Evolutionary conservation across 1,284 basidiomycete genomes (phyloP).

Genomic region (Sporisorium iseilematis-ciliati): DNA sequence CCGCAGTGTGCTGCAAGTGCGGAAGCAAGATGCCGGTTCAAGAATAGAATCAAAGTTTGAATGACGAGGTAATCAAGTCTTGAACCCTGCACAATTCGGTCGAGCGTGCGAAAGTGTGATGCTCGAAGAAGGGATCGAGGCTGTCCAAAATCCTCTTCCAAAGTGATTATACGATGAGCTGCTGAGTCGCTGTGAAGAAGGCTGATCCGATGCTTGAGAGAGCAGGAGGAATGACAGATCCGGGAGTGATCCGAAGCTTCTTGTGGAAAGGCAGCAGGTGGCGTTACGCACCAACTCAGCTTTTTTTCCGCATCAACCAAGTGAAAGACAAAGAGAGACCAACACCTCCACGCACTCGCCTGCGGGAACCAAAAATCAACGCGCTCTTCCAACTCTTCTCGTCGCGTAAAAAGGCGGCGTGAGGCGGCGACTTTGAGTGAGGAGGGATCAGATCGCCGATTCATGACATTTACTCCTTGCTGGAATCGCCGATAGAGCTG

Average conservation of each 20-base stretch:
- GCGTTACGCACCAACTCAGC: slow-evolving; percentile 16
- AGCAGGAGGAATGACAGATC: not conserved
- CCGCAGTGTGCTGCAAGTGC: not conserved
- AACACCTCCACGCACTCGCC: slow-evolving; percentile 35
- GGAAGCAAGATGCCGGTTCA: slow-evolving; percentile 9
- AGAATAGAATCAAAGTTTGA: not conserved
- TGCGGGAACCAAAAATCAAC: not conserved
- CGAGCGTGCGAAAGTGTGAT: not conserved
- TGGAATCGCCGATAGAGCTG: slow-evolving; percentile 17
- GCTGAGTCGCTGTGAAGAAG: not conserved
- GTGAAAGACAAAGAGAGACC: too few relatives aligned
- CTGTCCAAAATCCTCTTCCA: not conserved
- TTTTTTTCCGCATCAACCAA: not conserved
- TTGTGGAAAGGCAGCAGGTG: slow-evolving; percentile 3
- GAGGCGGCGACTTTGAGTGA: not conserved
- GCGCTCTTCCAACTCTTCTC: slow-evolving; percentile 11
- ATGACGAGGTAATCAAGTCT: not conserved
- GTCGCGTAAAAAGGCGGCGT: slow-evolving; percentile 37
- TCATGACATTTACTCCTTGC: too few relatives aligned
- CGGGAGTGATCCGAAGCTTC: slow-evolving; percentile 13
- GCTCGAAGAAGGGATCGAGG: not conserved
- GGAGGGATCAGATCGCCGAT: slow-evolving; percentile 19
- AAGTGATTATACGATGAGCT: not conserved
- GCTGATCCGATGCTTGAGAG: not conserved
- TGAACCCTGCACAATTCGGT: not conserved